Evolutionary conservation across 257 asterid genomes (phyloP), one percentile per base, ranked within the genome.

Genomic region (Orobanche coerulescens): DNA sequence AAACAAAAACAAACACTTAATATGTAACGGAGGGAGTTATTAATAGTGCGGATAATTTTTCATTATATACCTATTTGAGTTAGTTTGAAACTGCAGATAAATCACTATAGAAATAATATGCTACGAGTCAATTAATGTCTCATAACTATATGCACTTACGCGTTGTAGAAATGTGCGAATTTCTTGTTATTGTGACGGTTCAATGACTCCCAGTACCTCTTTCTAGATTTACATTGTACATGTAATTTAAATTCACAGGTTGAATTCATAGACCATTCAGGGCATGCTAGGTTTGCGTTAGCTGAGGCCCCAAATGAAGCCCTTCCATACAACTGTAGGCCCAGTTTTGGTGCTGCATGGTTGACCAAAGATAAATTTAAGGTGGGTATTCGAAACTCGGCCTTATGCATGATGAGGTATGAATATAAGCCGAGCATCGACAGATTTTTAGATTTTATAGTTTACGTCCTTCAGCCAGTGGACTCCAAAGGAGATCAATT

Each of bases 281-380:
- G 98, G 65, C 89, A 86, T 70, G 81, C 77, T 49, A 81, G 73
- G 73, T 70, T 65, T 72, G 95, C 95, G 39, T 81, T 79, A 14
- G 87, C 98, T 33, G 98, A 93, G 78, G 95, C 96, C 74, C 98
- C 98, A 22, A 76, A 78, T 67, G 95, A 89, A 79, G 97, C 97
- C 69, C 97, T 93, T 62, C 97, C 98, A 15, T 62, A 78, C 66
- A 65, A 78, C 60, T 93, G 98, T 72, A 82, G 97, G 71, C 97
- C 97, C 33, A 89, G 68, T 76, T 93, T 93, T 31, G 87, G 90
- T 74, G 78, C 83, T 75, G 98, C 97, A 60, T 93, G 95, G 97
- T 71, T 81, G 78, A 76, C 96, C 57, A 93, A 89, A 78, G 87
- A 86, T 75, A 89, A 74, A 73, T 86, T 86, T 47, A 75, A 81